A percentile compares a stretch with the other conserved stretches of the same genome.
phyloP scores from a whole-genome alignment of 2,329 filamentous ascomycete genomes.

The Hymenoscyphus albidus region DNA sequence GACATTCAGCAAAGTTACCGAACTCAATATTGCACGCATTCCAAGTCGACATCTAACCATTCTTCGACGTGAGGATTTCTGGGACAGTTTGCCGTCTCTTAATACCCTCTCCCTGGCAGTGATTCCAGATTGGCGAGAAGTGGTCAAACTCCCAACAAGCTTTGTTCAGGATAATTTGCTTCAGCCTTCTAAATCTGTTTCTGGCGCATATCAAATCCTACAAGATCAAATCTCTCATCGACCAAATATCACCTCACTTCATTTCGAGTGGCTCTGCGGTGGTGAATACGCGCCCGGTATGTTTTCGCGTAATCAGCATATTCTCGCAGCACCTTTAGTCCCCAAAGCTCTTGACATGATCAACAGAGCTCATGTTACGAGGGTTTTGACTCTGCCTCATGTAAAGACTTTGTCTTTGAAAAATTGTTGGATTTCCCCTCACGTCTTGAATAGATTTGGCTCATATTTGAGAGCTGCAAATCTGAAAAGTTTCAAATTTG shows the following conservation, averaged over 20 bases:
- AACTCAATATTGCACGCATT: slow-evolving; percentile 60
- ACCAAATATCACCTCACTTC: slow-evolving; percentile 52
- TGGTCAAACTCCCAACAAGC: slow-evolving; percentile 50
- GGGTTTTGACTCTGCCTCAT: slow-evolving; percentile 50
- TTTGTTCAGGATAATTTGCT: slow-evolving; percentile 47
- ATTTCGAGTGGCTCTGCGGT: slow-evolving; percentile 63
- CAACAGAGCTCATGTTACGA: slow-evolving; percentile 22
- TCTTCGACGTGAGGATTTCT: slow-evolving; percentile 56
- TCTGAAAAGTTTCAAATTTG: slow-evolving; percentile 53
- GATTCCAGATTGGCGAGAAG: slow-evolving; percentile 62
- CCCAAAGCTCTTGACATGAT: slow-evolving; percentile 35
- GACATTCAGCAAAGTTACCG: slow-evolving; percentile 52
- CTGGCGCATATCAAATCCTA: slow-evolving; percentile 51
- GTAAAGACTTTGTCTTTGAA: slow-evolving; percentile 58
- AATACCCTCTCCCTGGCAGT: slow-evolving; percentile 54
- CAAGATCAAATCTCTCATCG: slow-evolving; percentile 45
- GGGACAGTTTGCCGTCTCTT: slow-evolving; percentile 54
- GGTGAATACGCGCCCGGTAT: slow-evolving; percentile 63
- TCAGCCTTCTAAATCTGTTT: slow-evolving; percentile 49
- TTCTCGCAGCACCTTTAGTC: slow-evolving; percentile 57
- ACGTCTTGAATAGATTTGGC: slow-evolving; percentile 51
- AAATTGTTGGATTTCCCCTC: slow-evolving; percentile 66
- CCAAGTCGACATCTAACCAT: slow-evolving; percentile 57
- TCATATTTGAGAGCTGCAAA: slow-evolving; percentile 43
- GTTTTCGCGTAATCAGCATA: slow-evolving; percentile 56